Evolutionary conservation across 2,329 filamentous ascomycete species (phyloP).

Genomic region (Fulvia fulva): DNA sequence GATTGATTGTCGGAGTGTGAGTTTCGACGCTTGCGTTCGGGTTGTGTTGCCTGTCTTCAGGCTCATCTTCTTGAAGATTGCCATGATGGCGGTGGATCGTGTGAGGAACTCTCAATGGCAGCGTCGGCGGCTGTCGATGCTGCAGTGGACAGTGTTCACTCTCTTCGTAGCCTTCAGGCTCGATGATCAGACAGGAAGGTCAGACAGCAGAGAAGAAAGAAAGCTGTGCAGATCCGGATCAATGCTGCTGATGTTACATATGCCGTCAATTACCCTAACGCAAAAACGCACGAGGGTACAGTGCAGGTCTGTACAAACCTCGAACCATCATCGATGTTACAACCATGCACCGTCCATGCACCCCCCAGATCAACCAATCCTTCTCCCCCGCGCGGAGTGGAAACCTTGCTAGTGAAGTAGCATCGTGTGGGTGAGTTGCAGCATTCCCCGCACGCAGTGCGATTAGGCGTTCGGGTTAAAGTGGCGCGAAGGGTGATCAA

Average conservation of each 20-base stretch:
- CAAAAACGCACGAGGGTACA: too few relatives aligned
- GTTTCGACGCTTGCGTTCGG: slow-evolving; percentile 19
- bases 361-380: background rate
- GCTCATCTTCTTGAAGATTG: slow-evolving; percentile 19
- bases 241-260: background rate
- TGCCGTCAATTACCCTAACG: slow-evolving; percentile 1
- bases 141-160: background rate
- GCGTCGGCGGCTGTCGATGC: background rate
- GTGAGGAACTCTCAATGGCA: background rate
- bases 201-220: background rate
- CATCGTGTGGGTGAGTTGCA: background rate
- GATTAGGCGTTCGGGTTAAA: slow-evolving; percentile 1
- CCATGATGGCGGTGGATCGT: slow-evolving; percentile 1
- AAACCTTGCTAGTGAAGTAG: background rate
- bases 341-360: too few relatives aligned
- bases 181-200: background rate
- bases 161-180: background rate
- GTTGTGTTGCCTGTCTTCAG: slow-evolving; percentile 17
- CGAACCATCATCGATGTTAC: background rate
- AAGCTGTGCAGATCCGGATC: background rate
- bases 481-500: background rate
- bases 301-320: background rate
- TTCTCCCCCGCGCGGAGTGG: background rate
- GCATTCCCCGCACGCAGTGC: background rate
- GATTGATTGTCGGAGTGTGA: slow-evolving; percentile 19